Base-by-base conservation (phyloP, 2,329 filamentous ascomycete genomes). In the Phialophora chinensis region DNA sequence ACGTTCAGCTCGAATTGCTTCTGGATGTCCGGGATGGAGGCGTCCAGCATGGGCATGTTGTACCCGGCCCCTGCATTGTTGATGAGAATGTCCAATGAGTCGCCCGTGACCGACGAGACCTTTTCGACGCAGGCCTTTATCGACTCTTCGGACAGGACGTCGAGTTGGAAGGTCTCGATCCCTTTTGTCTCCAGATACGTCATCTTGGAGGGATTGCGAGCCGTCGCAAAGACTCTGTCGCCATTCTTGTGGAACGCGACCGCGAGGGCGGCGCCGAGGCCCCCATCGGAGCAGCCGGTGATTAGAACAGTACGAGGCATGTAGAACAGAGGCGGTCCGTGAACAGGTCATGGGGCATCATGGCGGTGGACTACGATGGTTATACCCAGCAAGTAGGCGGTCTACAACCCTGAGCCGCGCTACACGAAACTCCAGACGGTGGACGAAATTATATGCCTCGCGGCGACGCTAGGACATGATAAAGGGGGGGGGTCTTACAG, bases 31-130 rank as follows among this genome's bases (percentile, higher is more conserved):
- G 69, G 60, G 23, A 79, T 61, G 27, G 72, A 64, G 23, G 69
- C 25, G 60, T 79, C 77, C 14, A 72, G 60, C 2, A 77, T 57
- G 10, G 76, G 74, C 66, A 73, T 73, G 5, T 66, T 60, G 49
- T 71, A 67, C 4, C 54, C 31, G 10, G 74, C 79, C 12, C 81
- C 82, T 11, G 81, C 81, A 73, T 83, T 83, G 67, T 83, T 83
- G 56, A 83, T 75, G 38, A 83, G 71, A 5, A 82, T 74, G 72
- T 83, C 80, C 57, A 84, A 72, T 25, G 73, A 70, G 27, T 7
- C 27, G 27, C 27, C 27, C 27, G 27, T 29, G 27, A 3, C 27
- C 7, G 27, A 29, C 8, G 38, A n/a, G 14, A 74, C 20, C 3
- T 76, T 73, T n/a, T 77, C 67, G 7, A 75, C 71, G 1, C 69